Base-by-base conservation (phyloP, 257 asterid species). In the Rhazya stricta region DNA sequence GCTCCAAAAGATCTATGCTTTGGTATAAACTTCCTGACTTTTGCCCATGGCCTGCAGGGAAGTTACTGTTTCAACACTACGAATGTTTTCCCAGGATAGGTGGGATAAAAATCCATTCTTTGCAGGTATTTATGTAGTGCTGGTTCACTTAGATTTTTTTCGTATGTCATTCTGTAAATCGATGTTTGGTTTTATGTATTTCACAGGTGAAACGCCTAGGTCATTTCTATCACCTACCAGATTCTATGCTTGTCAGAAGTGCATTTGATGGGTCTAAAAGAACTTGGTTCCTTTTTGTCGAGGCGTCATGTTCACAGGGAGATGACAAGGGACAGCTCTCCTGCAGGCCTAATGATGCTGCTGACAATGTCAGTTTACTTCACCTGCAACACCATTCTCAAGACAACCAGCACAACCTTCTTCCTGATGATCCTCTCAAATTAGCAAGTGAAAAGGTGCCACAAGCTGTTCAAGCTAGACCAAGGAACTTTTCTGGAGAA, bases 181-280 rank as follows among this genome's bases (percentile, higher is more conserved):
- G 36, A 57, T 56, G 51, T 41, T 72, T 61, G 41, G 9, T 75
- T 80, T 51, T 63, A 58, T 73, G 41, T 50, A 69, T 30, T 78
- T 79, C 41, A 2, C 77, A 88, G 98, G 92, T 86, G 29, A 84
- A 83, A 76, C 89, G 88, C 18, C 81, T 71, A 62, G 80, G 85
- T 12, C 70, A 56, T 19, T 86, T 83, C 65, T 93, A 93, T 83
- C 84, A 83, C 77, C 80, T 93, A 37, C 86, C 96, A 0, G 96
- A 91, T 50, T 48, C 67, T 56, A 86, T 93, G 92, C 82, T 79
- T 71, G 82, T 93, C 34, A 68, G 73, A 76, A 80, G 83, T 77
- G 92, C 81, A 2, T 90, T 88, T 79, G 82, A 71, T 5, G 86
- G 84, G 69, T 71, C 39, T 21, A 74, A 84, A 34, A 65, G 72